These are phyloP conservation scores for Candida sp. DNA, from an alignment of 1,139 yeast species.

Conservation along the genomic window DNA sequence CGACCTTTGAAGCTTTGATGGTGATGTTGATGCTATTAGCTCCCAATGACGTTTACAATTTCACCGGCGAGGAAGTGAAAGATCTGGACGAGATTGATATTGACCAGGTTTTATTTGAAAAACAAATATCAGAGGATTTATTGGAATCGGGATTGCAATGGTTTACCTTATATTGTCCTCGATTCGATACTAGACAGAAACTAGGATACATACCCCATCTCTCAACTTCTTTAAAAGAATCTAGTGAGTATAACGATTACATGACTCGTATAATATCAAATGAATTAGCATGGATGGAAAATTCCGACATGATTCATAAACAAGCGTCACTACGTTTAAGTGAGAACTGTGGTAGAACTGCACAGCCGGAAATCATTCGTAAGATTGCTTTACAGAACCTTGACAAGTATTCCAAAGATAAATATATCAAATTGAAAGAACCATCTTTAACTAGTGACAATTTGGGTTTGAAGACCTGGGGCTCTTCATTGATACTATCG, in stretches of 20 bases:
- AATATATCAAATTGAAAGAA: slow-evolving; percentile 54
- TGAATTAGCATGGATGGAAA: slow-evolving; percentile 49
- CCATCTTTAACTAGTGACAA: slow-evolving; percentile 87
- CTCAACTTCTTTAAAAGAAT: slow-evolving; percentile 19
- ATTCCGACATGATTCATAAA: slow-evolving; percentile 38
- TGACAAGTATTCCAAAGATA: slow-evolving; percentile 9
- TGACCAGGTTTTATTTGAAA: slow-evolving; percentile 11
- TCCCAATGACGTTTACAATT: slow-evolving; percentile 55
- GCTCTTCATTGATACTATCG: slow-evolving; percentile 74
- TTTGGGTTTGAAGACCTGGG: slow-evolving; percentile 95
- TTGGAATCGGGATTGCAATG: slow-evolving; percentile 32
- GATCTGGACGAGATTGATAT: slow-evolving; percentile 9
- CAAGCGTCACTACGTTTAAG: slow-evolving; percentile 66
- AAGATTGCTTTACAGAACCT: slow-evolving; percentile 37
- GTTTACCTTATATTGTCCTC: slow-evolving; percentile 34
- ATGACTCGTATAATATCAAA: slow-evolving; percentile 63
- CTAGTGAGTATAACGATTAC: slow-evolving; percentile 47
- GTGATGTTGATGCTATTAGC: slow-evolving; percentile 48
- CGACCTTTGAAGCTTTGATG: slow-evolving; percentile 47
- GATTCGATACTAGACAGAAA: slow-evolving; percentile 21
- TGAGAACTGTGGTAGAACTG: slow-evolving; percentile 84
- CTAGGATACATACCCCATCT: slow-evolving; percentile 25
- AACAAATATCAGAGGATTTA: slow-evolving; percentile 16
- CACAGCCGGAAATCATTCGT: slow-evolving; percentile 70
- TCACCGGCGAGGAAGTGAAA: slow-evolving; percentile 22